phyloP scores from a whole-genome alignment of 2,329 filamentous ascomycete species.

The Alternaria metachromatica region DNA sequence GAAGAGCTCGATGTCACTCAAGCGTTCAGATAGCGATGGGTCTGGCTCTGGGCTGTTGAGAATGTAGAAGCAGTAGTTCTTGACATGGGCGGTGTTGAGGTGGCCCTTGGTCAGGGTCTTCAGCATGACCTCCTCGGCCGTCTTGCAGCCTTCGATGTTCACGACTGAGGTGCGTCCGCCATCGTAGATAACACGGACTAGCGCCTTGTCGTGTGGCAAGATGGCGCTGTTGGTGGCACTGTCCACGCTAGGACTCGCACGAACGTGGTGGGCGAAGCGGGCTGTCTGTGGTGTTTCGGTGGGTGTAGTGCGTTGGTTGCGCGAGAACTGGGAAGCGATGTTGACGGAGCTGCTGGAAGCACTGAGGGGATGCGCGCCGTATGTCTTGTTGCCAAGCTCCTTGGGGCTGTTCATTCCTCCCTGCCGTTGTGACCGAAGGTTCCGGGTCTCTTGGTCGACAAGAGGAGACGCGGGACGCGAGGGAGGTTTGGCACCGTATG shows the following conservation, averaged over 20 bases:
- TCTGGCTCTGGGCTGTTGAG: slow-evolving; percentile 85
- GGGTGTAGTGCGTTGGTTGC: slow-evolving; percentile 58
- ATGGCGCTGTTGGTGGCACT: slow-evolving; percentile 77
- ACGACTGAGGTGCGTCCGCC: slow-evolving; percentile 91
- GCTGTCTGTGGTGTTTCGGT: slow-evolving; percentile 68
- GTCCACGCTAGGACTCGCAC: slow-evolving; percentile 84
- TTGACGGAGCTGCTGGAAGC: slow-evolving; percentile 58
- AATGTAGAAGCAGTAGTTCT: slow-evolving; percentile 97
- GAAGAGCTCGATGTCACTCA: slow-evolving; percentile 88
- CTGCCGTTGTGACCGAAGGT: slow-evolving; percentile 65
- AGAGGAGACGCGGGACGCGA: slow-evolving; percentile 77
- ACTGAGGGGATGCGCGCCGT: slow-evolving; percentile 63
- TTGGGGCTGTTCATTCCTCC: slow-evolving; percentile 63
- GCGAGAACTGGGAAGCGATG: slow-evolving; percentile 54
- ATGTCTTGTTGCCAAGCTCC: slow-evolving; percentile 60
- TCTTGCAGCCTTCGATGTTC: slow-evolving; percentile 89
- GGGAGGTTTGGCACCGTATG: slow-evolving; percentile 59
- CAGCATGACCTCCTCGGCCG: slow-evolving; percentile 89
- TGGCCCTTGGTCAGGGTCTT: slow-evolving; percentile 87
- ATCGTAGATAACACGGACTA: slow-evolving; percentile 92
- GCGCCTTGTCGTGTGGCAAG: slow-evolving; percentile 82
- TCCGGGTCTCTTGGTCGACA: slow-evolving; percentile 62
- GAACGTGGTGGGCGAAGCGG: slow-evolving; percentile 71
- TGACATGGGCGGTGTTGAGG: slow-evolving; percentile 86
- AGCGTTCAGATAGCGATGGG: slow-evolving; percentile 77